Evolutionary conservation across 2,329 filamentous ascomycete species (phyloP), one percentile per base, ranked within the genome.

Genomic region (Sphaerulina vaccinii): DNA sequence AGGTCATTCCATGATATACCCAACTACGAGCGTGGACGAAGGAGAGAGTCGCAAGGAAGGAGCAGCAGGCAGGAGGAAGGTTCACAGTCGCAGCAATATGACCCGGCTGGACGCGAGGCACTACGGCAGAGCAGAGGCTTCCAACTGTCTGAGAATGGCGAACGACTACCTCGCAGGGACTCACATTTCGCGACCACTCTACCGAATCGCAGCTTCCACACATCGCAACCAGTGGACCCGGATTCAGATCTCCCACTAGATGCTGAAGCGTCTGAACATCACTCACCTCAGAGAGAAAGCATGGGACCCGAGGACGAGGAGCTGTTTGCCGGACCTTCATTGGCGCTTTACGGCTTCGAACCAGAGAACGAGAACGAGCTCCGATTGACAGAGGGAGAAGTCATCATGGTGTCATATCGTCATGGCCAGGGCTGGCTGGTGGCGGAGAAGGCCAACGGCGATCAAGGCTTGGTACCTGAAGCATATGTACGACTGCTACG

Each of bases 341-440:
- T 99, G 22, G 93, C 93, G 5, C 77, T 99, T 18, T 99, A 96
- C 68, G 91, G 96, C 68, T 99, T 99, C 72, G 85, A 85, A 62
- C 83, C 91, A 24, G 92, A 97, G 71, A 96, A 97, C 68, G 90
- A 96, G 69, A 99, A 97, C 67, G 93, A 99, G 71, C 75, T 99
- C 51, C 90, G 90, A 3, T 75, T 99, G 40, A 85, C 89, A 0
- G 93, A 99, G 72, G 93, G 93, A 5, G 93, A 99, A 67, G 89
- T 96, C 51, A 96, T 99, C 51, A 87, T 93, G 77, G 91, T 99
- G 19, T 95, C 90, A 13, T 99, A 97, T 70, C 82, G 93, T 37
- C 91, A 97, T 67, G 92, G 92, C 13, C 90, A 97, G 72, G 93
- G 93, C 49, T 99, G 93, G 93, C 79, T 99, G 45, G 93, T 99